phyloP scores from a whole-genome alignment of 495 filamentous ascomycete species.

The Hyphodiscus hymeniophilus region DNA sequence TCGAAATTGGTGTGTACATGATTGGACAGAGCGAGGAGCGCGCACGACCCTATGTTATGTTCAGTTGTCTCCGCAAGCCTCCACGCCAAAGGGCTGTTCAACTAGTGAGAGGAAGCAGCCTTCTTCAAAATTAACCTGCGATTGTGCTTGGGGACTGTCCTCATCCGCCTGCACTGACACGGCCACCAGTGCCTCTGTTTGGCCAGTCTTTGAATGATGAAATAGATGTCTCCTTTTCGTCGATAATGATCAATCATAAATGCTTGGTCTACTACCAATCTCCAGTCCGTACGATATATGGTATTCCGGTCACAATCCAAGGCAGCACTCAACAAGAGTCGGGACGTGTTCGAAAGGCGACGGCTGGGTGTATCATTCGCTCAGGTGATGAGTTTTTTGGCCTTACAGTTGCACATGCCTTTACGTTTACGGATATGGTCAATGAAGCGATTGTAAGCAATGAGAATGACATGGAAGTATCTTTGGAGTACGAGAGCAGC shows the following conservation, averaged over 20 bases:
- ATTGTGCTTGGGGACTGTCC: conserved; percentile 11
- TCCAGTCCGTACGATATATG: neutral
- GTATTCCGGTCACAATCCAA: neutral
- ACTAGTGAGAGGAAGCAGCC: neutral
- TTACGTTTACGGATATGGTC: no score
- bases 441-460: no score
- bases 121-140: conserved; percentile 3
- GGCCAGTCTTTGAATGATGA: neutral
- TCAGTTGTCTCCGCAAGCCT: conserved; percentile 10
- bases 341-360: neutral
- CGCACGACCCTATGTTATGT: conserved; percentile 6
- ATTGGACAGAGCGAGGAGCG: conserved; percentile 1
- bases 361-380: conserved; percentile 5
- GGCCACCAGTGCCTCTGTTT: neutral
- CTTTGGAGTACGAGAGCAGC: neutral
- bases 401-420: conserved; percentile 3
- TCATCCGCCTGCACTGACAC: neutral
- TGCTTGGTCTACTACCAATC: neutral
- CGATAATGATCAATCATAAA: no score
- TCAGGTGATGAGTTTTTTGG: neutral
- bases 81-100: conserved; percentile 8
- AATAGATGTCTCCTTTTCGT: neutral
- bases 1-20: conserved; percentile 9
- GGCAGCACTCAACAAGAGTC: neutral
- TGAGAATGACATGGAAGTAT: neutral